Conservation (phyloP, 306 rosid species). For the Casuarina glauca region DNA sequence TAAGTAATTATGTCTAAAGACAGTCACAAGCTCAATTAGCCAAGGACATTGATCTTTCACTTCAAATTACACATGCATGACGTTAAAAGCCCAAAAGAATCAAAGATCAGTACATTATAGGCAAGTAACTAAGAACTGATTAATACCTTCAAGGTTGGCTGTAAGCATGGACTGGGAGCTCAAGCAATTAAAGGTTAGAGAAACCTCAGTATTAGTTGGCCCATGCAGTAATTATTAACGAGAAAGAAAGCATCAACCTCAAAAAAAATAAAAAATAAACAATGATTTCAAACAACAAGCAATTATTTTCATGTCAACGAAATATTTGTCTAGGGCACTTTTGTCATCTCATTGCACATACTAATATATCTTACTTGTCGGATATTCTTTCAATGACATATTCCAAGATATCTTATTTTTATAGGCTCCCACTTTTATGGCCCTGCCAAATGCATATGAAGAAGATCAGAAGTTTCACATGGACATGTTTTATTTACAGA, state of each 20-base stretch:
- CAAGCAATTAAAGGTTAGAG: not conserved
- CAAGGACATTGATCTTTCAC: not conserved
- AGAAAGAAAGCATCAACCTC: not conserved
- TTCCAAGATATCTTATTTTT: too few relatives aligned
- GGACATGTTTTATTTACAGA: too few relatives aligned
- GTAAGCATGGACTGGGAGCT: not conserved
- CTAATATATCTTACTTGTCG: too few relatives aligned
- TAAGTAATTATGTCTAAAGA: not conserved
- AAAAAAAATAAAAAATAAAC: not conserved
- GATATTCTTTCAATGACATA: too few relatives aligned
- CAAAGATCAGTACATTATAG: not conserved
- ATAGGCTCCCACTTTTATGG: too few relatives aligned
- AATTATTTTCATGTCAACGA: too few relatives aligned
- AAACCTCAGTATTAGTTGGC: not conserved
- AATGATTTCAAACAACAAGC: not conserved
- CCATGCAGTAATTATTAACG: not conserved
- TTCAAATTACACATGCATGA: not conserved
- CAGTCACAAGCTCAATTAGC: not conserved
- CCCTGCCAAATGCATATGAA: too few relatives aligned
- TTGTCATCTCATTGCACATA: too few relatives aligned
- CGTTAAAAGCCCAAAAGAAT: not conserved
- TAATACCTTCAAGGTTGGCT: not conserved
- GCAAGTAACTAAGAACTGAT: not conserved
- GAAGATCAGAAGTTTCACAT: too few relatives aligned
- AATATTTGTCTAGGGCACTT: too few relatives aligned